Evolutionary conservation across 208 protist genomes (phyloP).

Genomic region (Leishmania lainsoni): DNA sequence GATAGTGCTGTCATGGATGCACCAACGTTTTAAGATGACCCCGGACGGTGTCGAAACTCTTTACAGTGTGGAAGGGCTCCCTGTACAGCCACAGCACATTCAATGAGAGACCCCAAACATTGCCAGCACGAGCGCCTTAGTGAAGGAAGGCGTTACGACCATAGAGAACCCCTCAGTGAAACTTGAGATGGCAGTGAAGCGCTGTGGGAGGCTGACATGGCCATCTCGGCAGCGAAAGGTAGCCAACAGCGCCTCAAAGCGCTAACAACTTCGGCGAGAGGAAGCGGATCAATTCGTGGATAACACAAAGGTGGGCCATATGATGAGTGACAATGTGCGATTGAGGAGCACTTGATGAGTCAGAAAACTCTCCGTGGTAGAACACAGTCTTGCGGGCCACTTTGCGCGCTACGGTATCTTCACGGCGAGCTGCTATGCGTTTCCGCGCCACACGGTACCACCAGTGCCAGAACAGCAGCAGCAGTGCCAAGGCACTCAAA

Average conservation of each 20-base stretch:
- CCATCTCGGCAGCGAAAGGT: neutral
- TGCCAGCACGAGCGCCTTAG: neutral
- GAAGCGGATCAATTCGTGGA: neutral
- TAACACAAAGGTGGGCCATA: neutral
- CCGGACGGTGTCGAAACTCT: neutral
- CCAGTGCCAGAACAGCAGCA: neutral
- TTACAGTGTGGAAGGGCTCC: neutral
- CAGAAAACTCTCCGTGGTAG: neutral
- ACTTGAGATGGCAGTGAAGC: neutral
- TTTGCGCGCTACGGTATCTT: neutral
- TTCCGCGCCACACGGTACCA: neutral
- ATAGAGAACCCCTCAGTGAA: neutral
- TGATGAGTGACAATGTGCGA: conserved; percentile 1
- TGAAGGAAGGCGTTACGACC: neutral
- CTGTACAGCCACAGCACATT: neutral
- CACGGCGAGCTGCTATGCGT: neutral
- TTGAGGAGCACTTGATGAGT: neutral
- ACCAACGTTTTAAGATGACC: neutral
- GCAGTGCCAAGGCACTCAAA: neutral
- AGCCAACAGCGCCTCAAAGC: neutral
- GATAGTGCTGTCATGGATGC: neutral
- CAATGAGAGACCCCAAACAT: neutral
- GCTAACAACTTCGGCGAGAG: neutral
- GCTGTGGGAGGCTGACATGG: neutral
- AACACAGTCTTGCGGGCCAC: neutral